These are phyloP conservation scores for Stropharia rugosoannulata DNA, from an alignment of 768 basidiomycete genomes.

Conservation along the genomic window DNA sequence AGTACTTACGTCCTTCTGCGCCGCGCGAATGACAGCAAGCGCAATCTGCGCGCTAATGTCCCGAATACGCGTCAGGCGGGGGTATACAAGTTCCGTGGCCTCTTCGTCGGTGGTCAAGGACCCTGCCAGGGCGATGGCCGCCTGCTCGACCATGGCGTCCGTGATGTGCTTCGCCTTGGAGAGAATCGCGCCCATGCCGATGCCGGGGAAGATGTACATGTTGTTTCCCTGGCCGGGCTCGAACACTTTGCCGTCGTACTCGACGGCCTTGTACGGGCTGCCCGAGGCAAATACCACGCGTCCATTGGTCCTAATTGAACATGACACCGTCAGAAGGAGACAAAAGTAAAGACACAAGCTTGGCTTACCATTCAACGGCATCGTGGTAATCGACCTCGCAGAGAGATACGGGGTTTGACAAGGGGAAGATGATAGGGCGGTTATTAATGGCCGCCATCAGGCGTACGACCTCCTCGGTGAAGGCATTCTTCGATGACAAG, in stretches of 20 bases:
- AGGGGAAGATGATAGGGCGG: slow-evolving; percentile 80
- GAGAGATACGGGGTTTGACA: slow-evolving; percentile 69
- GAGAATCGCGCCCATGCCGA: slow-evolving; percentile 65
- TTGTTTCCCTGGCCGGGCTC: slow-evolving; percentile 82
- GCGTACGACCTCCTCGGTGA: slow-evolving; percentile 60
- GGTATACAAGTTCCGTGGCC: slow-evolving; percentile 60
- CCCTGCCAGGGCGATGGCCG: slow-evolving; percentile 58
- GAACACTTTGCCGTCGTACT: slow-evolving; percentile 43
- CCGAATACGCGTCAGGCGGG: slow-evolving; percentile 63
- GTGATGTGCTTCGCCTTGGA: slow-evolving; percentile 59
- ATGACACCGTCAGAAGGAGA: not conserved
- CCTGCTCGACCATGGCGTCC: slow-evolving; percentile 68
- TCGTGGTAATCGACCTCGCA: slow-evolving; percentile 61
- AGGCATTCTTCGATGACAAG: slow-evolving; percentile 45
- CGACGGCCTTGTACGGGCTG: slow-evolving; percentile 60
- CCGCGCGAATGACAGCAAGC: slow-evolving; percentile 57
- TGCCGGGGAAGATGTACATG: slow-evolving; percentile 67
- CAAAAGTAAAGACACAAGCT: not conserved
- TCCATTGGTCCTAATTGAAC: slow-evolving; percentile 54
- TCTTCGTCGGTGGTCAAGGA: slow-evolving; percentile 57
- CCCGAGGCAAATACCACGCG: slow-evolving; percentile 72
- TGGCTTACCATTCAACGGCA: slow-evolving; percentile 53
- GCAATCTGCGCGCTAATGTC: slow-evolving; percentile 66
- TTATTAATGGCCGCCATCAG: slow-evolving; percentile 63
- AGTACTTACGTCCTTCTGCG: slow-evolving; percentile 57